Percentiles rank a stretch among this genome's conserved stretches.
Conservation (phyloP, 208 protist species). For the Balamuthia mandrillaris region DNA sequence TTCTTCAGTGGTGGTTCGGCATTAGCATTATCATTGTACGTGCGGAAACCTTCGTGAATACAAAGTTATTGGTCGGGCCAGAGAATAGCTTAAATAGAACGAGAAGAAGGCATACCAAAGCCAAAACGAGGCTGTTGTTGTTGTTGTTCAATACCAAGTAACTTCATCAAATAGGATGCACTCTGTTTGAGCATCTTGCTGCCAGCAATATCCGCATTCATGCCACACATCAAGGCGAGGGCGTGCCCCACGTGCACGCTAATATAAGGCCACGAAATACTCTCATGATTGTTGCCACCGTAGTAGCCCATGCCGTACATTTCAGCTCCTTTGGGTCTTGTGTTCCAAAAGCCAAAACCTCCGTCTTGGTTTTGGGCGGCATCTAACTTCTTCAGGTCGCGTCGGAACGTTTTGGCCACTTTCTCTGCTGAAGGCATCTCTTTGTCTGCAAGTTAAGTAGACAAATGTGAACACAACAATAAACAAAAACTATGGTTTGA, state of each 20-base stretch:
- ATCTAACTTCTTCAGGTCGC: not conserved
- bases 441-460: too few relatives aligned
- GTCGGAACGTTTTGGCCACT: not conserved
- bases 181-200: not conserved
- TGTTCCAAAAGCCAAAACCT: constrained; percentile 5
- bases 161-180: not conserved
- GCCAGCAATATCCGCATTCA: not conserved
- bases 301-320: not conserved
- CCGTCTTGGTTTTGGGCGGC: not conserved
- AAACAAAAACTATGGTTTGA: too few relatives aligned
- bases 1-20: not conserved
- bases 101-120: not conserved
- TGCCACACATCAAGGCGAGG: not conserved
- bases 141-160: too few relatives aligned
- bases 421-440: too few relatives aligned
- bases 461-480: too few relatives aligned
- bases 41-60: not conserved
- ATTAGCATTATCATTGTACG: not conserved
- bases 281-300: not conserved
- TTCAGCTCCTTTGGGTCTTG: not conserved
- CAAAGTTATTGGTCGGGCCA: too few relatives aligned
- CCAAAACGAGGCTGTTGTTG: too few relatives aligned
- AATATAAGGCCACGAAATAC: not conserved
- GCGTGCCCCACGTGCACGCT: constrained; percentile 12
- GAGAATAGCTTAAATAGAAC: not conserved